Evolutionary conservation across 139 green algal species (phyloP), one percentile per base, ranked within the genome.

Genomic region (Microglena sp.): DNA sequence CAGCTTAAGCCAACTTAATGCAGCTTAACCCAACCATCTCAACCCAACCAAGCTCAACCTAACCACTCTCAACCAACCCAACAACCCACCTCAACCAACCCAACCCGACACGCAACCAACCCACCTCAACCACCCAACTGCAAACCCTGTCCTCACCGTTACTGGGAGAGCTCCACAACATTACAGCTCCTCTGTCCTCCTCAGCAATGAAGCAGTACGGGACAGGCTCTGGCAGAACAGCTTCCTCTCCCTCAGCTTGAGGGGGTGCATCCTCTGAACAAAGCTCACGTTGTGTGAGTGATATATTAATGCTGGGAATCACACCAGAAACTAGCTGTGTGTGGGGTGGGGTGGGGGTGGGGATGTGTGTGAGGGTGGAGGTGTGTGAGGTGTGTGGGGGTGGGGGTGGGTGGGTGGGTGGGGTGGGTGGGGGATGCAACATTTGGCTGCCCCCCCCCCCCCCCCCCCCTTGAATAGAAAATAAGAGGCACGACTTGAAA

Each of bases 81-180:
- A n/a, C n/a, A n/a, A n/a, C n/a, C n/a, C n/a, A n/a, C n/a, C n/a
- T n/a, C n/a, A n/a, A n/a, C n/a, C n/a, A n/a, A n/a, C n/a, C n/a
- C n/a, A n/a, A n/a, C n/a, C n/a, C n/a, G n/a, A n/a, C n/a, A n/a
- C n/a, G n/a, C n/a, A n/a, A n/a, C n/a, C n/a, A n/a, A n/a, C n/a
- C n/a, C n/a, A n/a, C n/a, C n/a, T n/a, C n/a, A n/a, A n/a, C n/a
- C n/a, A n/a, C n/a, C n/a, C n/a, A n/a, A n/a, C n/a, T n/a, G n/a
- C n/a, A n/a, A n/a, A n/a, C n/a, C n/a, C n/a, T n/a, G n/a, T n/a
- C n/a, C n/a, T n/a, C n/a, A n/a, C n/a, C n/a, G n/a, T n/a, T n/a
- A 64, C 7, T 45, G 15, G 28, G 24, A 45, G 8, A 64, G 56
- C 56, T 64, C 56, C 29, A 64, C 29, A 11, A 64, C 56, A 44